These are phyloP conservation scores for Polychaeton citri DNA, from an alignment of 2,329 filamentous ascomycete genomes.

Conservation along the genomic window DNA sequence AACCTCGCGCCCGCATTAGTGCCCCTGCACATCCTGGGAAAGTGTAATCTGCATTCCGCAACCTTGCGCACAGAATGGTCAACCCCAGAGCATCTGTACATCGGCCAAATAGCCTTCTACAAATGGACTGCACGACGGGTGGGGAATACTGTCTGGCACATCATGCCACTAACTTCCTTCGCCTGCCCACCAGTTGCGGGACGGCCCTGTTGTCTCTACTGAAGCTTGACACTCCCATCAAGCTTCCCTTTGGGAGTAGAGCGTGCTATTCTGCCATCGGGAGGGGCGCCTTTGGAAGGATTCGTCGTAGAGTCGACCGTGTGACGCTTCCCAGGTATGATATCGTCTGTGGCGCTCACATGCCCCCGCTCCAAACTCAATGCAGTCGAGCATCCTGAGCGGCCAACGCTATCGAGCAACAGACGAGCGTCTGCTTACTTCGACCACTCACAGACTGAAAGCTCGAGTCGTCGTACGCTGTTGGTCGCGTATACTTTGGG, in stretches of 20 bases:
- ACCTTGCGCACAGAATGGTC: too few species aligned
- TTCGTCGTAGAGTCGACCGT: neutral
- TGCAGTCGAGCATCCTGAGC: neutral
- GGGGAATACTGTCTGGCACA: neutral
- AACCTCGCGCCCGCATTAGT: too few species aligned
- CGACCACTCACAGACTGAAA: neutral
- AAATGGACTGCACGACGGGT: neutral
- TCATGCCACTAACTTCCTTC: slow-evolving; percentile 1
- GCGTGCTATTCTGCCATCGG: too few species aligned
- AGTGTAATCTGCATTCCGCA: too few species aligned
- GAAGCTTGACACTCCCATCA: too few species aligned
- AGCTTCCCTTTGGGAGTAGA: too few species aligned
- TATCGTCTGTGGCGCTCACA: neutral
- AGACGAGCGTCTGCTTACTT: neutral
- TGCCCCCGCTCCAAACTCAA: neutral
- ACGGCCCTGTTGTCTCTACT: too few species aligned
- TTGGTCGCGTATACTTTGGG: neutral
- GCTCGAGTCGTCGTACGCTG: neutral
- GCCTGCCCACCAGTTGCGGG: neutral
- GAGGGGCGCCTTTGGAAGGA: too few species aligned
- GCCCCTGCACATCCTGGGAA: too few species aligned
- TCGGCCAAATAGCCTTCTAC: neutral
- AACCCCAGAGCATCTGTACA: too few species aligned
- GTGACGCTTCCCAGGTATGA: neutral
- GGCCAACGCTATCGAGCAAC: neutral